Evolutionary conservation across 129 eudicot genomes (phyloP), one percentile per base, ranked within the genome.

Genomic region (Centrapalus pauciflorus): DNA sequence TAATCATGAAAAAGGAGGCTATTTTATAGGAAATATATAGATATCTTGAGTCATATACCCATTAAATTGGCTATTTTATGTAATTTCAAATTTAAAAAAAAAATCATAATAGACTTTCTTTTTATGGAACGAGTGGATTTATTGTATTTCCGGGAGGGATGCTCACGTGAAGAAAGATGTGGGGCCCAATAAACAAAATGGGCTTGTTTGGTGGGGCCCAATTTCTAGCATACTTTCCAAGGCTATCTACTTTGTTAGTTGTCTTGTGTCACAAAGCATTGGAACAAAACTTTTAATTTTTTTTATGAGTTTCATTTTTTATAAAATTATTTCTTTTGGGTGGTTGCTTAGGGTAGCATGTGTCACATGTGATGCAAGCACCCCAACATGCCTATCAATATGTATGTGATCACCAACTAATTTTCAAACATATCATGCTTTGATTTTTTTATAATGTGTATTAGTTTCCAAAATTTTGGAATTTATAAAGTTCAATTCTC

Each of bases 291-390:
- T 74, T 40, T 49, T 49, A 55, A 55, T 73, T 38, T 38, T 38
- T 38, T 66, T 70, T 65, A 29, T 30, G 12, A 10, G 32, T 52
- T 68, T 66, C 78, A 12, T 38, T 61, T 63, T 72, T 76, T 48
- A 67, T 64, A 38, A 56, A 17, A 26, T n/a, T 55, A 20, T 64
- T 52, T 32, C 14, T 41, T 49, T 70, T 57, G 59, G 78, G 77
- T 81, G 75, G 37, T 75, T 83, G 83, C 86, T 88, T 80, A 77
- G 66, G 19, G 17, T 69, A 76, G 82, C 91, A 82, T 80, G 64
- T 4, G 70, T 82, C 89, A 80, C 56, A 57, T 72, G 49, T 88
- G 89, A 88, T 74, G 84, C 75, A 67, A 86, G 76, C 79, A 59
- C 6, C 61, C 46, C 6, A 35, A 37, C 45, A 32, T 8, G 10